Conservation (phyloP, 768 basidiomycete genomes). For the Plicaturopsis crispa region DNA sequence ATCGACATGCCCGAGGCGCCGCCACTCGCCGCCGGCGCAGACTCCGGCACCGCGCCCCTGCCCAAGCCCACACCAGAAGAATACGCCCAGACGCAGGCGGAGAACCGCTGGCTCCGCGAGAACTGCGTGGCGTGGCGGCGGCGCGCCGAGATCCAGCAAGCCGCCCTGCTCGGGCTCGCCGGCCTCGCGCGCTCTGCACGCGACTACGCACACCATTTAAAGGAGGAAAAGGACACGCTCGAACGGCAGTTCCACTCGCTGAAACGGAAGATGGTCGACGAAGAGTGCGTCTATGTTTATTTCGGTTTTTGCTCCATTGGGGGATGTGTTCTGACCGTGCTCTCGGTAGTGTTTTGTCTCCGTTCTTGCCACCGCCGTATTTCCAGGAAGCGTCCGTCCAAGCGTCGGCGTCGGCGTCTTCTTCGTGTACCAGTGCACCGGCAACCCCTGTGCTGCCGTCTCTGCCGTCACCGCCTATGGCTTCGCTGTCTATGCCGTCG, state of each 20-base stretch:
- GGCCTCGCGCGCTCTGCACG: slow-evolving; percentile 21
- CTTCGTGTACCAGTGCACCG: too few relatives aligned
- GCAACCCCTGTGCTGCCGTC: too few relatives aligned
- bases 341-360: too few relatives aligned
- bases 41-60: background rate
- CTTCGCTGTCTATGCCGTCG: too few relatives aligned
- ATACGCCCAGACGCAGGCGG: slow-evolving; percentile 6
- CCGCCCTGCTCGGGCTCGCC: slow-evolving; percentile 21
- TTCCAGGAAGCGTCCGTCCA: too few relatives aligned
- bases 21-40: background rate
- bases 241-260: slow-evolving; percentile 16
- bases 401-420: too few relatives aligned
- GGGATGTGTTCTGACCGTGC: background rate
- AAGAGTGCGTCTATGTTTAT: slow-evolving; percentile 9
- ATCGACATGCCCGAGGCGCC: slow-evolving; percentile 22
- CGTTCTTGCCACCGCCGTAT: too few relatives aligned
- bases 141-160: slow-evolving; percentile 21
- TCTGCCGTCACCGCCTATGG: too few relatives aligned
- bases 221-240: slow-evolving; percentile 18
- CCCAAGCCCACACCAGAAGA: background rate
- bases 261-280: slow-evolving; percentile 15
- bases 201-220: slow-evolving; percentile 19
- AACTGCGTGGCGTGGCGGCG: slow-evolving; percentile 23
- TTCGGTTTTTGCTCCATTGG: background rate
- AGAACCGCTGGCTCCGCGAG: slow-evolving; percentile 17